Evolutionary conservation across 1,284 basidiomycete genomes (phyloP), one percentile per base, ranked within the genome.

Genomic region (Puccinia coronata): DNA sequence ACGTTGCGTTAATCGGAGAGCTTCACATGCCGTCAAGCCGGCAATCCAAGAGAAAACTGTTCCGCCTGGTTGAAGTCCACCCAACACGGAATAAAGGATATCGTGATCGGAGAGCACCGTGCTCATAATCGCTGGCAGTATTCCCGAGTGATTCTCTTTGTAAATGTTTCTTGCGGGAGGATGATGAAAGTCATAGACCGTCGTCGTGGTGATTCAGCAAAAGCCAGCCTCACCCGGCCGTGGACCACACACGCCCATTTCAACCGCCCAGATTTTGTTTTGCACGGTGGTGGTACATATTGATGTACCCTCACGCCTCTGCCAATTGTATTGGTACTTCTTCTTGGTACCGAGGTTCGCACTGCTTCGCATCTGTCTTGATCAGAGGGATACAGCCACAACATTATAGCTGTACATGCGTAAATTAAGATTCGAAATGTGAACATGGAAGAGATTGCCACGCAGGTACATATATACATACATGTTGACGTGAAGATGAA

Each of bases 1-100:
- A 31, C 74, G 74, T 47, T 76, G 74, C 2, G 74, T 76, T 28
- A 76, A 59, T 47, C 74, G 74, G 23, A 76, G 43, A 65, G 57
- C 57, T 39, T 76, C 74, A 18, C 47, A 63, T 41, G 43, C 57
- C 16, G 39, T 65, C 57, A 76, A 39, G 16, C 74, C 74, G 41
- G 57, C 41, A 28, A 76, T 61, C 74, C 74, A 76, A 18, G 74
- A 49, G 28, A 63, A 25, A 25, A 59, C 63, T 23, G 59, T 76
- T 28, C 41, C 74, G 41, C 74, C 74, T 49, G 74, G 74, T 49
- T 76, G 74, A 3, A 76, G 39, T 76, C 57, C 61, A 25, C 57
- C 57, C 28, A 76, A 59, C 12, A 34, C 18, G 18, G 57, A 31
- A 25, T 76, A 76, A 23, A 76, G 41, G 36, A 76, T 63, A 14